Base-by-base conservation (phyloP, 164 flowering plant species). In the Magnolia kwangsiensis region DNA sequence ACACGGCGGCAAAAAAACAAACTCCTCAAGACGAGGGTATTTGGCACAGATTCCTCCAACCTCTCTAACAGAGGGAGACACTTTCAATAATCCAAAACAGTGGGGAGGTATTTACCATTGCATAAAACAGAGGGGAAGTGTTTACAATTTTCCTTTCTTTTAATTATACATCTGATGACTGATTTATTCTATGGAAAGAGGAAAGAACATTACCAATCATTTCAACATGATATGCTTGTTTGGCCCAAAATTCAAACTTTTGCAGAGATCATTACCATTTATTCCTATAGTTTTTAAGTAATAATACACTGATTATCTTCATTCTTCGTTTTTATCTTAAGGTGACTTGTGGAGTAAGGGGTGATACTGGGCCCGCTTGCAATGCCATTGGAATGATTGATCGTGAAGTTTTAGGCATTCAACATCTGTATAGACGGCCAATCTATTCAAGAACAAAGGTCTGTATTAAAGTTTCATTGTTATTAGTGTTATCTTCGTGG, bases 341-440 rank as follows among this genome's bases (percentile, higher is more conserved):
- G 94, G 95, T 93, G 76, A 87, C 88, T 84, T 93, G 97, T 80
- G 94, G 92, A 61, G 89, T 87, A 9, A 80, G 93, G 18, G 92
- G 90, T 64, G 90, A 90, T 73, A 90, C 92, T 51, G 90, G 92
- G 73, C 97, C 97, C 51, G 95, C 89, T 49, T 93, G 97, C 74
- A 93, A 91, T 86, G 92, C 89, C 77, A 92, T 83, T 75, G 97
- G 92, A 73, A 88, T 90, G 94, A 83, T 93, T 69, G 95, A 93
- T 77, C 91, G 95, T 20, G 82, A 72, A 69, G 20, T 91, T 51
- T 72, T 93, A 74, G 97, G 97, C 51, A 78, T 89, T 81, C 82
- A 84, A 50, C 97, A 91, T 81, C 70, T 93, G 50, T 90, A 93
- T 65, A 79, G 55, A 61, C 85, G 80, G 58, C 92, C 97, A 37